phyloP scores from a whole-genome alignment of 768 basidiomycete species.

The Termitomyces sp. region DNA sequence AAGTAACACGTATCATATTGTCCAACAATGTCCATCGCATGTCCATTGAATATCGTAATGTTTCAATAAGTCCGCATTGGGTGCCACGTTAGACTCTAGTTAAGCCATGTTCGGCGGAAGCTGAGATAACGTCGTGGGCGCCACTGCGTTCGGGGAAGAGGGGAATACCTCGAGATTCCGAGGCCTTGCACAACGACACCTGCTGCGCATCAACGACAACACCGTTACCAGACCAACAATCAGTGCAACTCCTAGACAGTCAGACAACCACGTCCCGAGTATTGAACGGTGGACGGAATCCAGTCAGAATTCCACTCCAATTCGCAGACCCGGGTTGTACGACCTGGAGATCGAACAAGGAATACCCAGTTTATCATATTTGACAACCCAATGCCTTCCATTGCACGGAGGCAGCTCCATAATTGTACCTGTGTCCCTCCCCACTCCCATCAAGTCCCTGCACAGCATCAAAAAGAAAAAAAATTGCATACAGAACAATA shows the following conservation, averaged over 20 bases:
- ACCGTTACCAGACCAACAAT: background rate
- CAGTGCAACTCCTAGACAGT: background rate
- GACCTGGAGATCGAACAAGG: background rate
- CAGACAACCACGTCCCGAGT: background rate
- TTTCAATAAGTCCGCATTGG: background rate
- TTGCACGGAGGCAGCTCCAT: background rate
- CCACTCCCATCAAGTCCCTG: background rate
- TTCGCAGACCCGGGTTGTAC: background rate
- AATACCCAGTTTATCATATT: background rate
- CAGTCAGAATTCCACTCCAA: background rate
- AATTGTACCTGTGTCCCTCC: background rate
- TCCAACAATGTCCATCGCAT: background rate
- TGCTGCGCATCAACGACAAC: background rate
- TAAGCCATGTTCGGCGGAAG: background rate
- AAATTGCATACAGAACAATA: background rate
- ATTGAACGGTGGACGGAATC: too few relatives aligned
- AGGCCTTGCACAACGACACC: conserved; percentile 1
- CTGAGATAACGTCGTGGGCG: background rate
- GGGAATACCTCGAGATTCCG: background rate
- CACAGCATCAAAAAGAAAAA: background rate
- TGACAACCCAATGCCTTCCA: background rate
- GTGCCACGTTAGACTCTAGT: background rate
- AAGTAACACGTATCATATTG: background rate
- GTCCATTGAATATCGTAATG: too few relatives aligned
- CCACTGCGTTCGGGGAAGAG: background rate